A percentile compares a stretch with the other conserved stretches of the same genome.
Conservation (phyloP, 257 asterid genomes). For the Sherardia arvensis region DNA sequence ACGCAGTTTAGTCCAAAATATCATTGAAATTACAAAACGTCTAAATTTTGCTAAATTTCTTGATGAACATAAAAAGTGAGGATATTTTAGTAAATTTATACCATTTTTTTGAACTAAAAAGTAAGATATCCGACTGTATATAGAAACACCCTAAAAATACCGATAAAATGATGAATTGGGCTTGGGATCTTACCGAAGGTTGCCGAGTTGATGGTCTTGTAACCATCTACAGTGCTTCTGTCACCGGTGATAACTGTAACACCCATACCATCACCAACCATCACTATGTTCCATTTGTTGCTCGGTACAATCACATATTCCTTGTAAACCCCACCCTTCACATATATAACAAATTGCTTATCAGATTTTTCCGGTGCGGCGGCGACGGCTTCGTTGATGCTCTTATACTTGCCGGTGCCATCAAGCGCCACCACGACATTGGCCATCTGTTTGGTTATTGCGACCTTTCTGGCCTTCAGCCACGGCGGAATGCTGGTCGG, state of each 20-base stretch:
- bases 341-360: slow-evolving; percentile 33
- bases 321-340: slow-evolving; percentile 48
- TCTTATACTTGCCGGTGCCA: slow-evolving; percentile 35
- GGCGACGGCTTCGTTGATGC: slow-evolving; percentile 37
- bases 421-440: slow-evolving; percentile 45
- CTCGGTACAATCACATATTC: slow-evolving; percentile 50
- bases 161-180: neutral
- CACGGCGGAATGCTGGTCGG: neutral
- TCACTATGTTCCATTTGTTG: slow-evolving; percentile 50
- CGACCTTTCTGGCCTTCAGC: neutral
- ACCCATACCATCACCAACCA: slow-evolving; percentile 57
- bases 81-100: no score
- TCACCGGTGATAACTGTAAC: slow-evolving; percentile 46
- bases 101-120: no score
- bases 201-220: slow-evolving; percentile 44
- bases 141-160: no score
- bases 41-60: no score
- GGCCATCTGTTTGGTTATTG: slow-evolving; percentile 12
- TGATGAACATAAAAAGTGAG: no score
- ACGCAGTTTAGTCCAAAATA: no score
- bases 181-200: slow-evolving; percentile 39
- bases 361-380: slow-evolving; percentile 33
- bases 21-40: no score
- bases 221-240: slow-evolving; percentile 34
- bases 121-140: no score